phyloP scores from a whole-genome alignment of 495 filamentous ascomycete genomes.

The Daldinia loculata region DNA sequence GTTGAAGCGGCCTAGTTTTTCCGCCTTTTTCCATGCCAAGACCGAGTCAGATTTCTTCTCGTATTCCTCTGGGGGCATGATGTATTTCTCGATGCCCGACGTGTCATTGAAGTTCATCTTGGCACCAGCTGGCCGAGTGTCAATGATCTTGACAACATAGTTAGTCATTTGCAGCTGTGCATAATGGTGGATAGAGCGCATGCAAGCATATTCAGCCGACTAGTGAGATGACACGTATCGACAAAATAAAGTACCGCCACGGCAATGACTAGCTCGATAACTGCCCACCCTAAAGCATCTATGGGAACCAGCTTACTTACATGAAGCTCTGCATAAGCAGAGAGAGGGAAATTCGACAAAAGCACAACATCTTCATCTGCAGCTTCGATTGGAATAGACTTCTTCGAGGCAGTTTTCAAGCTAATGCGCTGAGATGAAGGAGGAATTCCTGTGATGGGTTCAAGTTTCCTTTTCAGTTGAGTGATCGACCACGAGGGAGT shows the following conservation, averaged over 20 bases:
- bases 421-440: slow-evolving; percentile 78
- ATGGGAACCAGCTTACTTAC: slow-evolving; percentile 60
- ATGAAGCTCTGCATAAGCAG: slow-evolving; percentile 77
- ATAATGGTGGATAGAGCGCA: slow-evolving; percentile 8
- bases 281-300: slow-evolving; percentile 8
- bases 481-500: slow-evolving; percentile 91
- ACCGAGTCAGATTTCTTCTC: slow-evolving; percentile 85
- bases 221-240: slow-evolving; percentile 28
- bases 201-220: slow-evolving; percentile 13
- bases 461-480: slow-evolving; percentile 87
- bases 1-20: slow-evolving; percentile 94
- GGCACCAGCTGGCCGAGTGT: slow-evolving; percentile 75
- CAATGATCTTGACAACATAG: slow-evolving; percentile 68
- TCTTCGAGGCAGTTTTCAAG: slow-evolving; percentile 65
- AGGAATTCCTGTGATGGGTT: slow-evolving; percentile 92
- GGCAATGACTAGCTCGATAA: slow-evolving; percentile 11
- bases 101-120: slow-evolving; percentile 80
- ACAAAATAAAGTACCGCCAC: slow-evolving; percentile 2
- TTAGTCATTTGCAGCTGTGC: slow-evolving; percentile 25
- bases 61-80: slow-evolving; percentile 82
- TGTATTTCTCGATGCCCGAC: slow-evolving; percentile 84
- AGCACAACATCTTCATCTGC: slow-evolving; percentile 71
- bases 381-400: slow-evolving; percentile 66
- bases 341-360: slow-evolving; percentile 69
- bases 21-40: slow-evolving; percentile 88